Evolutionary conservation across 106 monocot species (phyloP).

Genomic region (Dendrobium chrysotoxum): DNA sequence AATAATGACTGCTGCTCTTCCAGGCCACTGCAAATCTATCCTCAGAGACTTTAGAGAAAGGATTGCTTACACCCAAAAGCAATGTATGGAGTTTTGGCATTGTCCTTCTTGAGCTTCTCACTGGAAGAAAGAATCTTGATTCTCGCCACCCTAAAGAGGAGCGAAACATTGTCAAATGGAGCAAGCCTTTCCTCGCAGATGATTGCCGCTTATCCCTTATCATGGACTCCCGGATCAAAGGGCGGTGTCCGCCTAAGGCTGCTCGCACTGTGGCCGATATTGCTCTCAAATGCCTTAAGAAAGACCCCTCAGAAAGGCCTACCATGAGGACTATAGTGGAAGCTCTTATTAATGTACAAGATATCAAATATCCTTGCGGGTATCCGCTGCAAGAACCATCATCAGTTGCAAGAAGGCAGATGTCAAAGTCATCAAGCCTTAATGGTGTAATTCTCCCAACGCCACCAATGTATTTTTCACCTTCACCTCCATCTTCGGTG

Average conservation of each 20-base stretch:
- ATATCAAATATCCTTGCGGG: conserved; percentile 35
- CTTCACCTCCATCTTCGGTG: conserved; percentile 22
- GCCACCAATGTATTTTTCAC: conserved; percentile 18
- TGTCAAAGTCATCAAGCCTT: conserved; percentile 47
- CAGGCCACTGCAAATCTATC: conserved; percentile 61
- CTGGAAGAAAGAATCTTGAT: conserved; percentile 42
- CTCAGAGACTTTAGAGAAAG: conserved; percentile 65
- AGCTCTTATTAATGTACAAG: conserved; percentile 31
- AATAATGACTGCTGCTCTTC: background rate
- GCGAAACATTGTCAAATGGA: conserved; percentile 47
- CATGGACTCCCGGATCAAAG: conserved; percentile 46
- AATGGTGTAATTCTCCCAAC: conserved; percentile 21
- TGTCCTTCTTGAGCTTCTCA: conserved; percentile 51
- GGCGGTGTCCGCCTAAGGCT: conserved; percentile 33
- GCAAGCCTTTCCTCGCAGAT: conserved; percentile 47
- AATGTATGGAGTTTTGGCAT: conserved; percentile 58
- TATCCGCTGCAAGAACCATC: conserved; percentile 47
- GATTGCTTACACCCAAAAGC: conserved; percentile 60
- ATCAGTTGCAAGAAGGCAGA: conserved; percentile 24
- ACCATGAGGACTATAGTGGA: conserved; percentile 49
- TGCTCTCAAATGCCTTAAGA: conserved; percentile 36
- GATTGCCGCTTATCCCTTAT: conserved; percentile 41
- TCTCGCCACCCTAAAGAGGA: conserved; percentile 38
- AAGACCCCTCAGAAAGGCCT: conserved; percentile 44
- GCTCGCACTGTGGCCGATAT: conserved; percentile 40